phyloP scores from a whole-genome alignment of 306 rosid species.

The Oxytropis ochrocephala region DNA sequence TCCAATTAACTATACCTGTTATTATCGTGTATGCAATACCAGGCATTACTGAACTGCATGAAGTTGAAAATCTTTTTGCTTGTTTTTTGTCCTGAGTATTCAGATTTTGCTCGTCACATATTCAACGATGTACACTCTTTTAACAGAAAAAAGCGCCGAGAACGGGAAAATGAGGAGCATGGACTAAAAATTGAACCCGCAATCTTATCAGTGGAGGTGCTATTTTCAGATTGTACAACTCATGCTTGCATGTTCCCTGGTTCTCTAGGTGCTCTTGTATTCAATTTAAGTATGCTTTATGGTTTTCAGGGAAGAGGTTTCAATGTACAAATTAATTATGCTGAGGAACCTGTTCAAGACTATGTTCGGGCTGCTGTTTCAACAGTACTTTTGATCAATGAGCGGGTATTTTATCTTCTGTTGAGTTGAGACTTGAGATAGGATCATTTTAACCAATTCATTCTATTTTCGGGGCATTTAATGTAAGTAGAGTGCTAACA shows the following conservation, averaged over 20 bases:
- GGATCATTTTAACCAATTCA: background rate
- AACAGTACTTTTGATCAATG: slow-evolving; percentile 65
- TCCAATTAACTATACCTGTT: background rate
- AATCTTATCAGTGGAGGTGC: slow-evolving; percentile 87
- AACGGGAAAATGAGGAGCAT: slow-evolving; percentile 38
- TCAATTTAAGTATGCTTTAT: slow-evolving; percentile 29
- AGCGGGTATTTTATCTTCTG: slow-evolving; percentile 48
- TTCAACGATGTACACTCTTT: slow-evolving; percentile 5
- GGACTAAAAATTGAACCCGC: slow-evolving; percentile 63
- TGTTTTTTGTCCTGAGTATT: background rate
- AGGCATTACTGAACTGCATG: background rate
- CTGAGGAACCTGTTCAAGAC: slow-evolving; percentile 79
- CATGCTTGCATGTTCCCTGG: slow-evolving; percentile 16
- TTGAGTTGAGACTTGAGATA: background rate
- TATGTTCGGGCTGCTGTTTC: slow-evolving; percentile 79
- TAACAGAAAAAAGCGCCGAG: slow-evolving; percentile 61
- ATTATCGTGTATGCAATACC: background rate
- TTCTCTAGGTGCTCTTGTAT: slow-evolving; percentile 13
- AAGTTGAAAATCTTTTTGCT: background rate
- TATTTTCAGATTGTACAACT: background rate
- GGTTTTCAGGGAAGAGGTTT: slow-evolving; percentile 85
- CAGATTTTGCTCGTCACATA: slow-evolving; percentile 5
- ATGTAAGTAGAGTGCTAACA: no score
- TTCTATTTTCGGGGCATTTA: slow-evolving; percentile 10
- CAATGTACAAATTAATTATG: slow-evolving; percentile 71